Evolutionary conservation across 2,329 filamentous ascomycete genomes (phyloP), one percentile per base, ranked within the genome.

Genomic region (Polychaeton citri): DNA sequence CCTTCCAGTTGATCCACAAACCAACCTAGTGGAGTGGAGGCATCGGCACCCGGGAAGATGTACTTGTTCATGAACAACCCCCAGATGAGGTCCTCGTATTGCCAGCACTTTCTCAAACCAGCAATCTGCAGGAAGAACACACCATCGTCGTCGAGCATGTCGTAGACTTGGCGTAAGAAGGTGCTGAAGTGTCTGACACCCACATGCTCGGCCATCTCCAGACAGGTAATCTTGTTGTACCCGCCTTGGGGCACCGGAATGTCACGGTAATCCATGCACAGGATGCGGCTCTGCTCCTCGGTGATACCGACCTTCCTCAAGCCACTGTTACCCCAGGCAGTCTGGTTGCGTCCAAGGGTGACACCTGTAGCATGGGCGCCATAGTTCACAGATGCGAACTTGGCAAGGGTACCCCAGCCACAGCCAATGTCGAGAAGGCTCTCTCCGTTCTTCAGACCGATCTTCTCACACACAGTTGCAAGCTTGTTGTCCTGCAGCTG

Each of bases 41-140:
- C 90, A 58, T 96, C 90, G 35, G 90, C 90, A 58, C 90, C 90
- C 21, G 87, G 90, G 74, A 96, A 96, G 60, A 96, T 72, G 64
- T 96, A 94, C 69, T 94, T 95, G 79, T 96, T 96, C 86, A 96
- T 93, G 74, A 95, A 96, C 32, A 96, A 73, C 59, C 90, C 90
- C 90, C 90, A 96, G 61, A 88, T 82, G 35, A 95, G 74, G 65
- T 96, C 88, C 70, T 96, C 87, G 57, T 94, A 96, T 63, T 96
- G 90, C 90, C 90, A 96, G 45, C 73, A 69, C 69, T 92, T 92
- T 51, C 90, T 81, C 43, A 98, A 74, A 65, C 90, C 90, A 51
- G 88, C 86, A 51, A 92, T 86, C 63, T 96, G 90, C 42, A 96
- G 72, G 74, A 90, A 95, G 69, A 96, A 93, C 47, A 85, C 75